Percentiles rank a stretch among this genome's conserved stretches.
Conservation (phyloP, 2,329 filamentous ascomycete genomes). For the Penicillium brevicompactum region DNA sequence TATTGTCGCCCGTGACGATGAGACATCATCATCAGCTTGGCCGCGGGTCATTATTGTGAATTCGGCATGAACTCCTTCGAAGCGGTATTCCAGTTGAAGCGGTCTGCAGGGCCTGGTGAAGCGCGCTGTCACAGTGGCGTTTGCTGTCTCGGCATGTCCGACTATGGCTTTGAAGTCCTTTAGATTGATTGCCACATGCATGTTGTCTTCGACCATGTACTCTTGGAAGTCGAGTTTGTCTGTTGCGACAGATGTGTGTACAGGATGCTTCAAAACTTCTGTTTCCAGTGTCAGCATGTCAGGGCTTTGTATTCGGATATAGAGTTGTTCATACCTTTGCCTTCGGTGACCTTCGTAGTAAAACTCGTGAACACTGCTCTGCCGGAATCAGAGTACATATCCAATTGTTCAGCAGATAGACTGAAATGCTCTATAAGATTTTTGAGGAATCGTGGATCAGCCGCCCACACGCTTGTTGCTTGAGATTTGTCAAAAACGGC, state of each 20-base stretch:
- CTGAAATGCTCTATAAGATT: slow-evolving; percentile 68
- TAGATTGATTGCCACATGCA: slow-evolving; percentile 65
- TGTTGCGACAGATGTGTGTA: slow-evolving; percentile 65
- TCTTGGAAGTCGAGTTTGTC: slow-evolving; percentile 64
- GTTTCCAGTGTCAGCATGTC: background rate
- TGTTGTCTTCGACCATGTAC: slow-evolving; percentile 59
- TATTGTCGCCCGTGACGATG: slow-evolving; percentile 45
- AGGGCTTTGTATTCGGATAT: slow-evolving; percentile 2
- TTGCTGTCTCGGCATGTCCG: slow-evolving; percentile 61
- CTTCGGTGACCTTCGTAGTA: slow-evolving; percentile 64
- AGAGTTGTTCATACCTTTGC: slow-evolving; percentile 50
- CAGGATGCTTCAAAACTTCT: slow-evolving; percentile 66
- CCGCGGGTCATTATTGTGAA: slow-evolving; percentile 68
- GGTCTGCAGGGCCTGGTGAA: slow-evolving; percentile 64
- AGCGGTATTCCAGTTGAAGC: slow-evolving; percentile 61
- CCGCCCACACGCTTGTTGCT: slow-evolving; percentile 61
- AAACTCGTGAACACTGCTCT: slow-evolving; percentile 66
- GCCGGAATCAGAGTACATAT: slow-evolving; percentile 60
- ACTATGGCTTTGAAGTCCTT: slow-evolving; percentile 69
- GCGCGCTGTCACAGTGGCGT: slow-evolving; percentile 56
- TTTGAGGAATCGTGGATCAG: slow-evolving; percentile 58
- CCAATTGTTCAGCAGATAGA: slow-evolving; percentile 64
- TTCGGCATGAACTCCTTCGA: slow-evolving; percentile 58
- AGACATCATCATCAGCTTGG: slow-evolving; percentile 48
- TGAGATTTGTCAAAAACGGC: slow-evolving; percentile 62